Percentiles rank a stretch among this genome's conserved stretches.
These are phyloP conservation scores for Fraxinus quadrangulata DNA, from an alignment of 257 asterid genomes.

Conservation along the genomic window DNA sequence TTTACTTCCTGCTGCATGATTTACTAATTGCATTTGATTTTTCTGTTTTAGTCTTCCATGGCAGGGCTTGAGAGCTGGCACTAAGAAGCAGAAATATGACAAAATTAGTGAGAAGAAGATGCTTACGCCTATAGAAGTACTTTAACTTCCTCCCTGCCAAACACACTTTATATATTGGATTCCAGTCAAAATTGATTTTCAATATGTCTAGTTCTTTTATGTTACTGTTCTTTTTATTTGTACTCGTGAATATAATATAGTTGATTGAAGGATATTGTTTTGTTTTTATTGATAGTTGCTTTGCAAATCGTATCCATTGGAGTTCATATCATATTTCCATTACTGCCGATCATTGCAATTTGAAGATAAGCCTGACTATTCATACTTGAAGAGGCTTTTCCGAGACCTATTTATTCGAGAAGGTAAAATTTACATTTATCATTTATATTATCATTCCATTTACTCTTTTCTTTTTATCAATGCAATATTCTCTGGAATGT, in stretches of 20 bases:
- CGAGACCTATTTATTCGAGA: constrained; percentile 56
- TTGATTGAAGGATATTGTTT: background rate
- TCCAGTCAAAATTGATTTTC: background rate
- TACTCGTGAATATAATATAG: background rate
- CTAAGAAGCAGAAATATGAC: constrained; percentile 58
- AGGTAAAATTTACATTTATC: constrained; percentile 24
- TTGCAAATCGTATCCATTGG: constrained; percentile 52
- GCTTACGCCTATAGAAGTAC: constrained; percentile 56
- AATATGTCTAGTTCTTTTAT: background rate
- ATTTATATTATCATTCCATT: background rate
- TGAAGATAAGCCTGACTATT: constrained; percentile 59
- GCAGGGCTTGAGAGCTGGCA: constrained; percentile 62
- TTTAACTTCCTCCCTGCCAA: constrained; percentile 11
- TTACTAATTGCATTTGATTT: constrained; percentile 16
- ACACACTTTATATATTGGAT: background rate
- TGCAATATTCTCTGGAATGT: background rate
- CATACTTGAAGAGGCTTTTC: constrained; percentile 57
- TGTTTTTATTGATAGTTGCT: constrained; percentile 31
- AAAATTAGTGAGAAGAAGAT: constrained; percentile 60
- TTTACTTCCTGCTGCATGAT: background rate
- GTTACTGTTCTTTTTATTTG: background rate
- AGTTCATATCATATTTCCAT: constrained; percentile 52
- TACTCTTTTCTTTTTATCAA: background rate
- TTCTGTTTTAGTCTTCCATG: constrained; percentile 46
- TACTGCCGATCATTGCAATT: constrained; percentile 58